Percentiles rank a stretch among this genome's conserved stretches.
Evolutionary conservation across 306 rosid genomes (phyloP).

Genomic region (Vigna nakashimae): DNA sequence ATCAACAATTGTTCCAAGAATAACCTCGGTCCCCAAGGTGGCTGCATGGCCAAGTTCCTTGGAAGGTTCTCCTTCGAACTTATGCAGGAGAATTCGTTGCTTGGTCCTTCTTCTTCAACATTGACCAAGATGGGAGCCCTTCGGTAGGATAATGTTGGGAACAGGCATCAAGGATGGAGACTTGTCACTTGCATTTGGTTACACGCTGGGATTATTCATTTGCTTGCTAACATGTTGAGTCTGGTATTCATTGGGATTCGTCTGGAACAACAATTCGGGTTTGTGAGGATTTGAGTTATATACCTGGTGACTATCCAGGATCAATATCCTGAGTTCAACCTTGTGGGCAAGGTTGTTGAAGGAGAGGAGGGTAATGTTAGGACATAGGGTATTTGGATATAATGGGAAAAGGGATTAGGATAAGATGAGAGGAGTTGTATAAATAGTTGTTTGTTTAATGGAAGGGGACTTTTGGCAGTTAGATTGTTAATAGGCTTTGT

Average conservation of each 20-base stretch:
- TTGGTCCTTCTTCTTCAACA: constrained; percentile 84
- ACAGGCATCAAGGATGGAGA: constrained; percentile 78
- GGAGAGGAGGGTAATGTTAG: too few relatives aligned
- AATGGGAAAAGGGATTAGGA: too few relatives aligned
- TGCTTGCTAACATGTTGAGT: constrained; percentile 76
- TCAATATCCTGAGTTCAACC: too few relatives aligned
- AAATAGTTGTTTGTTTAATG: too few relatives aligned
- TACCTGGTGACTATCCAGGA: constrained; percentile 56
- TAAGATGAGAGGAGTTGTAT: too few relatives aligned
- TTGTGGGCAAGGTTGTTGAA: too few relatives aligned
- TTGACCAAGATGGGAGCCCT: constrained; percentile 89
- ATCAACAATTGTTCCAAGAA: constrained; percentile 72
- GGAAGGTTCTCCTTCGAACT: constrained; percentile 83
- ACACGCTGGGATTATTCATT: constrained; percentile 85
- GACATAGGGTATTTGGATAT: too few relatives aligned
- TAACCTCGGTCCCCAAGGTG: constrained; percentile 44
- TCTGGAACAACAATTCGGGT: constrained; percentile 90
- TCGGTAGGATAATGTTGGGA: constrained; percentile 63
- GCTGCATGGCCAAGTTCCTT: constrained; percentile 70
- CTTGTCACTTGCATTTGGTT: constrained; percentile 84
- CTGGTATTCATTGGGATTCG: constrained; percentile 80
- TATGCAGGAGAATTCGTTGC: constrained; percentile 77
- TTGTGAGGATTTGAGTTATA: constrained; percentile 73
- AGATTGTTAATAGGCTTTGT: too few relatives aligned
- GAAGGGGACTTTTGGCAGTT: too few relatives aligned